phyloP scores from a whole-genome alignment of 768 basidiomycete species.

The Tulasnella sp. region DNA sequence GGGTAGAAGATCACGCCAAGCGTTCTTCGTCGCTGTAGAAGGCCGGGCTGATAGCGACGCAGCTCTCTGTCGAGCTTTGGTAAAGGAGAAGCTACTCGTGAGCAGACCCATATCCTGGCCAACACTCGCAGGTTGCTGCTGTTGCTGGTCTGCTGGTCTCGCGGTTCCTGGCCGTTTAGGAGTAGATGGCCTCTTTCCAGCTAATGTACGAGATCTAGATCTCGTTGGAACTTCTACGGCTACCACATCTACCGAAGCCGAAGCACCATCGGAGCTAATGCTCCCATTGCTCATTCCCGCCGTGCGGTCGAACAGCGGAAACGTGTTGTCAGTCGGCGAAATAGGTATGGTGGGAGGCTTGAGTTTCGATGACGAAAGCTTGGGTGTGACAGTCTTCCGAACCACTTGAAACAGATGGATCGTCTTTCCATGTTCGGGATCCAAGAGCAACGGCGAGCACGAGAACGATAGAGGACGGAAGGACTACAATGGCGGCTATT shows the following conservation, averaged over 20 bases:
- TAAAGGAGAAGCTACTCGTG: neutral
- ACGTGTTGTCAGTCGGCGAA: neutral
- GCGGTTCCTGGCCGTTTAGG: constrained; percentile 13
- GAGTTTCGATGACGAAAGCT: constrained; percentile 50
- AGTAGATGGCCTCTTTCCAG: neutral
- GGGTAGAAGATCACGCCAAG: neutral
- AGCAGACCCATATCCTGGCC: no score
- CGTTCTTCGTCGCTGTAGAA: neutral
- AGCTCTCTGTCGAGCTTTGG: neutral
- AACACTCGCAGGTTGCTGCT: neutral
- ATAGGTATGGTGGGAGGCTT: constrained; percentile 8
- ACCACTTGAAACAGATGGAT: constrained; percentile 58
- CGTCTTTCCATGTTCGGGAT: constrained; percentile 53
- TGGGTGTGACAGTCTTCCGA: constrained; percentile 57
- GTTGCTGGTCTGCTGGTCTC: neutral
- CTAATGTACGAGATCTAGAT: neutral
- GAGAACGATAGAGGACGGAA: constrained; percentile 63
- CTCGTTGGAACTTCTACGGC: no score
- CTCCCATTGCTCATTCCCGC: no score
- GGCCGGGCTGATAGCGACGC: neutral
- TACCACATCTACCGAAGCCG: no score
- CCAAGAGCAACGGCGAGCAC: constrained; percentile 57
- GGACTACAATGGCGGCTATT: constrained; percentile 23
- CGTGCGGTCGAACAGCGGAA: neutral
- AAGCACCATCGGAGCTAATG: no score